These are phyloP conservation scores for Dipodascopsis uninucleata DNA, from an alignment of 805 yeast genomes.

Conservation along the genomic window DNA sequence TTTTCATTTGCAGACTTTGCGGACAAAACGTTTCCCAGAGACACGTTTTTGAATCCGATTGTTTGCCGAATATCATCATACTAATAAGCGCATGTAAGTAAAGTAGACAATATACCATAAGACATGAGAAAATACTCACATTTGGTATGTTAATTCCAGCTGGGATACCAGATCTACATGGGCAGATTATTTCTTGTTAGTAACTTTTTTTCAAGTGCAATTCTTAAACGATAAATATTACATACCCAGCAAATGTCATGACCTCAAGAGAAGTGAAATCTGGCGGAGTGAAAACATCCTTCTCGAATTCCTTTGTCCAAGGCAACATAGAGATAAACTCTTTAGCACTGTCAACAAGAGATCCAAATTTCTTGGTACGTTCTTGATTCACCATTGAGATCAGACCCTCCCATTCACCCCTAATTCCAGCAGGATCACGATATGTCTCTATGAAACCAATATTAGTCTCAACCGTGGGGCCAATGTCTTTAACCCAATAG, in stretches of 20 bases:
- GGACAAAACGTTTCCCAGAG: conserved; percentile 77
- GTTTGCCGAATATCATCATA: conserved; percentile 84
- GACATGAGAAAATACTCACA: conserved; percentile 14
- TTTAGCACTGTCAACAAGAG: conserved; percentile 64
- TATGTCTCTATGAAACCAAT: conserved; percentile 91
- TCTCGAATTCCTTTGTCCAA: conserved; percentile 73
- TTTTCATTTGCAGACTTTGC: conserved; percentile 68
- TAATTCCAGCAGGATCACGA: conserved; percentile 85
- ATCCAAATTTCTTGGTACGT: conserved; percentile 73
- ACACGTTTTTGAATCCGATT: conserved; percentile 83
- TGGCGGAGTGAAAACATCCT: conserved; percentile 84
- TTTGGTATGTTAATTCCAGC: conserved; percentile 93
- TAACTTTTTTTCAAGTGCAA: too few species aligned
- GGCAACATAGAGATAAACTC: conserved; percentile 65
- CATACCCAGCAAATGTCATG: conserved; percentile 70
- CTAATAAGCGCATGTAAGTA: conserved; percentile 1
- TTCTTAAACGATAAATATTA: not conserved
- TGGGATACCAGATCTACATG: conserved; percentile 63
- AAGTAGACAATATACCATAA: not conserved
- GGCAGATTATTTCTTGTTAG: not conserved
- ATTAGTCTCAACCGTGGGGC: conserved; percentile 75
- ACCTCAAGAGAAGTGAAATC: conserved; percentile 90
- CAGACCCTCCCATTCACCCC: conserved; percentile 92
- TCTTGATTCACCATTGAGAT: conserved; percentile 89
- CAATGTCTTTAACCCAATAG: conserved; percentile 81